Evolutionary conservation across 305 asterid species (phyloP), one percentile per base, ranked within the genome.

Genomic region (Nicotiana rustica): DNA sequence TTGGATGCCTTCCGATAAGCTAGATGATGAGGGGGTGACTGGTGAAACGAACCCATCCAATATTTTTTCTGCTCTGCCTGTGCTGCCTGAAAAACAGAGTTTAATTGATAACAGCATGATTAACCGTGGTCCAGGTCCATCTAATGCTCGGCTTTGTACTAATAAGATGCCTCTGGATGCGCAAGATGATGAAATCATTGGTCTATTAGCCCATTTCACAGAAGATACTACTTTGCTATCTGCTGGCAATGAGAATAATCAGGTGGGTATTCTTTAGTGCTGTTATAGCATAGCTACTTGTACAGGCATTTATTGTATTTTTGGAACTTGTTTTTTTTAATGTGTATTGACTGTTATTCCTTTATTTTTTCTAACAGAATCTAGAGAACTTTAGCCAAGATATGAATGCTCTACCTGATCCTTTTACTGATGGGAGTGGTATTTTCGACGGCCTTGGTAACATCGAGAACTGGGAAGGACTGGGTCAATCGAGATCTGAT

Each of bases 391-490:
- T 52, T 83, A 62, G 15, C 56, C 86, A 56, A 35, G 80, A 82
- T 21, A 85, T 67, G 73, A 85, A 64, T 33, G 71, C 25, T 38
- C 38, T 4, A 14, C 2, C 66, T 47, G 31, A 56, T 15, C 80
- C 89, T 71, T 56, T 71, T 76, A 21, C 78, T 14, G 88, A 86
- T 83, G 93, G 81, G 76, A 62, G 56, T 82, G 92, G 87, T 86
- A 62, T 90, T 66, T 92, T 66, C 78, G 80, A 79, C 49, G 94
- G 85, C 80, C 89, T 90, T 78, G 87, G 76, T 57, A 90, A 90
- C 85, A 85, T 88, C 35, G 76, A 76, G 59, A 69, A 25, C 84
- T 84, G 84, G 89, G 75, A 55, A 14, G 80, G 6, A 31, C 62
- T 83, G 67, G 84, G 86, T 81, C 86, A 77, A 17, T 82, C 76